Evolutionary conservation across 495 filamentous ascomycete species (phyloP), one percentile per base, ranked within the genome.

Genomic region (Mycothermus thermophilus): DNA sequence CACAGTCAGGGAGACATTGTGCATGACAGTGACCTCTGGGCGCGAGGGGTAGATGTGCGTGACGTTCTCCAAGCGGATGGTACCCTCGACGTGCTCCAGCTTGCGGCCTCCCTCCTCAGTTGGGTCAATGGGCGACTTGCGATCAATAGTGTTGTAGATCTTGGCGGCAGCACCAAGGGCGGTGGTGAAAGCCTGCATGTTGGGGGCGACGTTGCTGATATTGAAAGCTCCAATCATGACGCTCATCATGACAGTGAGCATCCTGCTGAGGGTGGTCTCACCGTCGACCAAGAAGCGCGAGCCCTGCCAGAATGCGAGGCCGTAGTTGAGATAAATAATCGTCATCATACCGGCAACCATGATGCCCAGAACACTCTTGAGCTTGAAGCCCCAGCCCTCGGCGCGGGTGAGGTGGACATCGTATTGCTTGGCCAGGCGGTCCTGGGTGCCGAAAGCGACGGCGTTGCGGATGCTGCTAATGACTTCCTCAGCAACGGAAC

Each of bases 1-100:
- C 36, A 96, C 76, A 0, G 63, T 44, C 9, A 97, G 68, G 34
- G 66, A 81, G 35, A 95, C 80, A 35, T 79, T 74, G 29, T 83
- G 59, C 74, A 96, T 85, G 15, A 96, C 76, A 9, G 74, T 72
- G 15, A 93, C 87, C 44, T 94, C 83, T 0, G 88, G 81, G 22
- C 90, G 71, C 2, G 85, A 93, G 5, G 90, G 90, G 44, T 97
- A 97, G 44, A 94, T 82, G 46, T 93, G 86, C 58, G 80, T 88
- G 50, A 97, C 65, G 40, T 82, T 63, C 43, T 75, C 66, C n/a
- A 97, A 63, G 44, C 90, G 80, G 37, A 97, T 75, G 5, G 72
- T 76, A 18, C 86, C 90, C 23, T 78, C 64, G 5, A 92, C 68
- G 17, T 72, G 51, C 3, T 85, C 74, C 6, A 87, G 70, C 34